Conservation (phyloP, 345 rosid species). For the Citrus trifoliata region DNA sequence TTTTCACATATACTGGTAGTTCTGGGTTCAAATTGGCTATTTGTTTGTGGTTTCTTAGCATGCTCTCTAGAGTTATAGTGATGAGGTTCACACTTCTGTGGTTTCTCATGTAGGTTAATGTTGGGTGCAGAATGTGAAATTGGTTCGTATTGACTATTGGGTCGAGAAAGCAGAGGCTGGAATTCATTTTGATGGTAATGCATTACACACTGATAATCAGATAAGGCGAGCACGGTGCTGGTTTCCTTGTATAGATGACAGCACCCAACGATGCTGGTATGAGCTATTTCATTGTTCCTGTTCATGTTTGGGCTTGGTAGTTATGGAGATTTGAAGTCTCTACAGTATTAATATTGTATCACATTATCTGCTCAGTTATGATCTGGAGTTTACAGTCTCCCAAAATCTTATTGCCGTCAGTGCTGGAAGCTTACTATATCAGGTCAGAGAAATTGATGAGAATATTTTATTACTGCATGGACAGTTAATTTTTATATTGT, state of each 20-base stretch:
- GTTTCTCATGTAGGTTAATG: constrained; percentile 54
- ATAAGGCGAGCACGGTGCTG: constrained; percentile 93
- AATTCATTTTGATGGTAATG: constrained; percentile 71
- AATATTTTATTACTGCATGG: constrained; percentile 12
- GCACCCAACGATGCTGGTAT: constrained; percentile 87
- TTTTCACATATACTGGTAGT: background rate
- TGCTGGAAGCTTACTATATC: constrained; percentile 75
- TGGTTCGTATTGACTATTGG: constrained; percentile 82
- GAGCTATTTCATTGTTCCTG: background rate
- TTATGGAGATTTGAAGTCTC: background rate
- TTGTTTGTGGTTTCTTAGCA: background rate
- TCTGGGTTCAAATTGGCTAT: background rate
- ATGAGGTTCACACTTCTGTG: constrained; percentile 32
- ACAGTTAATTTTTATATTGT: background rate
- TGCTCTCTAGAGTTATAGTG: constrained; percentile 20
- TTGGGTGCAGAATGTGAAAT: constrained; percentile 93
- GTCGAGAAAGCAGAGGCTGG: constrained; percentile 90
- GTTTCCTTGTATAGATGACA: constrained; percentile 92
- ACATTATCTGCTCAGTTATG: constrained; percentile 54
- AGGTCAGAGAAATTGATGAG: constrained; percentile 48
- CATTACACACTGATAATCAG: constrained; percentile 85
- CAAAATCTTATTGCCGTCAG: constrained; percentile 89
- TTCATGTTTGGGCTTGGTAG: background rate
- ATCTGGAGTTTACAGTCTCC: constrained; percentile 95
- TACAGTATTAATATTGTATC: background rate